A percentile compares a stretch with the other conserved stretches of the same genome.
phyloP scores from a whole-genome alignment of 1,284 basidiomycete species.

The Pulveroboletus sp. region DNA sequence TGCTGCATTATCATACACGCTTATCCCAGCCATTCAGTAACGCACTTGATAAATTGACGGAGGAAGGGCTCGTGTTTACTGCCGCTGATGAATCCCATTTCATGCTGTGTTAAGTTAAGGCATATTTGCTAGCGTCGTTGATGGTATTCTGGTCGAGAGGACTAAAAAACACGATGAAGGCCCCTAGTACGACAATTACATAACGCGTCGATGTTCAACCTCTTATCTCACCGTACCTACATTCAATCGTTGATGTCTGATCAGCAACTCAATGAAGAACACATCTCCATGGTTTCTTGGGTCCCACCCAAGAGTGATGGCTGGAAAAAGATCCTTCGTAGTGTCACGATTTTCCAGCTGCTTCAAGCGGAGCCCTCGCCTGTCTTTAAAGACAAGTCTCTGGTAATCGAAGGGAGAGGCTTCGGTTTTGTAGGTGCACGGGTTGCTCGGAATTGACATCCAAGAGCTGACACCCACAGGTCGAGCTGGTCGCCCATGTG shows the following conservation, averaged over 20 bases:
- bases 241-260: conserved; percentile 11
- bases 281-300: neutral
- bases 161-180: neutral
- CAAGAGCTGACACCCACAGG: conserved; percentile 7
- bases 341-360: conserved; percentile 28
- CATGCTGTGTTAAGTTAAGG: conserved; percentile 21
- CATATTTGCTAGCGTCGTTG: neutral
- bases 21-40: conserved; percentile 37
- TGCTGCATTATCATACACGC: neutral
- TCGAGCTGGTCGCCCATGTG: conserved; percentile 27
- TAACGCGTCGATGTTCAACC: conserved; percentile 3
- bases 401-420: conserved; percentile 15
- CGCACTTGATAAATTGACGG: conserved; percentile 66
- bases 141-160: neutral
- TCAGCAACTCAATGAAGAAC: conserved; percentile 5
- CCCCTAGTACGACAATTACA: conserved; percentile 6
- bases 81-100: conserved; percentile 67
- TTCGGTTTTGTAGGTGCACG: conserved; percentile 16
- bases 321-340: conserved; percentile 10
- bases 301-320: neutral
- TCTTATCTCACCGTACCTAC: neutral
- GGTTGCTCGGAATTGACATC: neutral
- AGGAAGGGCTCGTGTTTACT: conserved; percentile 64
- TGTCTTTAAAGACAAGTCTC: conserved; percentile 3
- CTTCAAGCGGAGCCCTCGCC: conserved; percentile 15